These are phyloP conservation scores for Aureobasidium sp. DNA, from an alignment of 2,329 filamentous ascomycete genomes.

Conservation along the genomic window DNA sequence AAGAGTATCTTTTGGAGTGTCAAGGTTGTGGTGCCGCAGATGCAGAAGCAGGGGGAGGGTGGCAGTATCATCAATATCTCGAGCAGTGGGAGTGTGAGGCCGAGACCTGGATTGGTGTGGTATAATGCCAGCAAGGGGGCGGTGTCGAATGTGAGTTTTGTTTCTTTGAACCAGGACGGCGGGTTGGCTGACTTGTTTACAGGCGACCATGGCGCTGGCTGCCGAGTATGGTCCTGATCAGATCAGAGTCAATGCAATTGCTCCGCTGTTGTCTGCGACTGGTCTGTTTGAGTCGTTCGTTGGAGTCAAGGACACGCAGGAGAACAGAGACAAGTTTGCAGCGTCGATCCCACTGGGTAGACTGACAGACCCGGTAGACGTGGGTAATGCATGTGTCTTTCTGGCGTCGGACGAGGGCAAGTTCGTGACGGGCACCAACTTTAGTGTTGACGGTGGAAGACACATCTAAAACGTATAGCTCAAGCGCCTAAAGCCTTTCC, in stretches of 20 bases:
- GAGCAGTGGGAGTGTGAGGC: constrained; percentile 54
- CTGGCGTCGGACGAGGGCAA: constrained; percentile 62
- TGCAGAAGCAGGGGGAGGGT: constrained; percentile 48
- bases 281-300: constrained; percentile 53
- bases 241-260: constrained; percentile 63
- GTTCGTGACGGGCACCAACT: constrained; percentile 65
- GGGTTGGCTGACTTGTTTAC: not conserved
- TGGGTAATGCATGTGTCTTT: constrained; percentile 63
- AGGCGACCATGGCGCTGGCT: constrained; percentile 56
- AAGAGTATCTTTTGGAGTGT: constrained; percentile 57
- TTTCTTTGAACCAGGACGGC: not conserved
- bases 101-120: constrained; percentile 57
- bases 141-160: constrained; percentile 39
- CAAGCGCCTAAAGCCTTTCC: constrained; percentile 50
- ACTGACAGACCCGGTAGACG: constrained; percentile 52
- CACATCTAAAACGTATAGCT: constrained; percentile 23
- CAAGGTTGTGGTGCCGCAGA: constrained; percentile 51
- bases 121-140: constrained; percentile 64
- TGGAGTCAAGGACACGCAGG: constrained; percentile 54
- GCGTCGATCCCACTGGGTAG: constrained; percentile 49
- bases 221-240: constrained; percentile 61
- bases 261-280: constrained; percentile 59
- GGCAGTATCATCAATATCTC: constrained; percentile 59
- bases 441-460: constrained; percentile 55
- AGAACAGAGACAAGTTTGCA: constrained; percentile 50